These are phyloP conservation scores for Allium cepa DNA, from an alignment of 106 monocot genomes.

Conservation along the genomic window DNA sequence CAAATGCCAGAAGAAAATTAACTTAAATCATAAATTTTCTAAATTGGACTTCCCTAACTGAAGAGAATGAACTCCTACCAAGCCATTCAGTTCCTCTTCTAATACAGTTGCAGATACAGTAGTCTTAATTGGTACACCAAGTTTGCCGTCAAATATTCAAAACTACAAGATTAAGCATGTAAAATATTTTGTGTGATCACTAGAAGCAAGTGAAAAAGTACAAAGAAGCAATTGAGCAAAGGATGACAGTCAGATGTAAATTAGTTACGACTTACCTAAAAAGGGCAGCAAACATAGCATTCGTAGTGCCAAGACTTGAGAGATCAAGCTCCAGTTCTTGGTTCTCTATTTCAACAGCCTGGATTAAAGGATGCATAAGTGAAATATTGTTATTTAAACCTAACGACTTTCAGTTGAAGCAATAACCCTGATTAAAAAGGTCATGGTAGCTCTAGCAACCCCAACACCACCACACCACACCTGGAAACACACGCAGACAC, in stretches of 20 bases:
- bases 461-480: too few relatives aligned
- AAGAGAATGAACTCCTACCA: slow-evolving; percentile 44
- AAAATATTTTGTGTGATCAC: not conserved
- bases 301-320: slow-evolving; percentile 79
- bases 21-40: slow-evolving; percentile 44
- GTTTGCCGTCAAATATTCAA: slow-evolving; percentile 41
- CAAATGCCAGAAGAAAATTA: too few relatives aligned
- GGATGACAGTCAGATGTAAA: too few relatives aligned
- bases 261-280: slow-evolving; percentile 56
- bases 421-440: too few relatives aligned
- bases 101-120: slow-evolving; percentile 92
- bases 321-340: slow-evolving; percentile 96
- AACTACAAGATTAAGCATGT: not conserved
- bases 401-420: too few relatives aligned
- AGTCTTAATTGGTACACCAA: slow-evolving; percentile 96
- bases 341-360: slow-evolving; percentile 82
- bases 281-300: slow-evolving; percentile 96
- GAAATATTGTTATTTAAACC: too few relatives aligned
- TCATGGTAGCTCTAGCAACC: too few relatives aligned
- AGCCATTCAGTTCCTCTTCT: slow-evolving; percentile 88
- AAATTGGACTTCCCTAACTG: slow-evolving; percentile 44
- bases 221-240: not conserved
- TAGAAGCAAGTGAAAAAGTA: not conserved
- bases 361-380: slow-evolving; percentile 1
- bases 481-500: too few relatives aligned